Base-by-base conservation (phyloP, 768 basidiomycete species). In the Boletus reticulatus region DNA sequence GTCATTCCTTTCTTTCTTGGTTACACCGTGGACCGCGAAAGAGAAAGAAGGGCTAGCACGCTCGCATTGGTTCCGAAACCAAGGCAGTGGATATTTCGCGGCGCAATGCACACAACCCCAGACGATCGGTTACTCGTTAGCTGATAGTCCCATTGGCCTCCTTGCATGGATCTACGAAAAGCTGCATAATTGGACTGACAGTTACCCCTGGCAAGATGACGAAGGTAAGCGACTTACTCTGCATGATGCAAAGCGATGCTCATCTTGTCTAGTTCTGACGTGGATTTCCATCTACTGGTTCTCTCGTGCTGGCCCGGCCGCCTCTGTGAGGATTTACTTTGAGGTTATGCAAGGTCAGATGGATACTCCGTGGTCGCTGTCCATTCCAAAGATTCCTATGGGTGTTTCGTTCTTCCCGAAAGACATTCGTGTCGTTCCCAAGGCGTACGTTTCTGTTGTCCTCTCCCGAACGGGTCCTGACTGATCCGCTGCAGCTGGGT, bases 201-300 rank as follows among this genome's bases (percentile, higher is more conserved):
- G 60, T 1, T 84, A 85, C 64, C 73, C 74, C 0, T 84, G 83
- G 83, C 72, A 73, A 10, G 80, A 82, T 38, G 82, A 84, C 43
- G 80, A 84, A 74, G 75, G 84, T 53, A 10, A 78, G 53, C 27
- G 17, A 3, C n/a, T n/a, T 20, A 4, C 16, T 39, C 14, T 10
- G 11, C 4, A 16, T 29, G 17, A 12, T 12, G 17, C 39, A 7
- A 4, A 20, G 17, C 7, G 22, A 22, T 44, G 1, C 44, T 48
- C 4, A 59, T 17, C n/a, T 6, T 13, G 24, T 69, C 20, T 51
- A 83, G 83, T 84, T 1, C 59, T 85, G 29, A 82, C 80, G 0
- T 86, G 83, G 83, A 65, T 82, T 22, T 84, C 81, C 3, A 73
- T 82, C 19, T 83, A 78, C 61, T 81, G 75, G 73, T 84, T 85